Evolutionary conservation across 2,329 filamentous ascomycete genomes (phyloP).

Genomic region (Dactylellina sp.): DNA sequence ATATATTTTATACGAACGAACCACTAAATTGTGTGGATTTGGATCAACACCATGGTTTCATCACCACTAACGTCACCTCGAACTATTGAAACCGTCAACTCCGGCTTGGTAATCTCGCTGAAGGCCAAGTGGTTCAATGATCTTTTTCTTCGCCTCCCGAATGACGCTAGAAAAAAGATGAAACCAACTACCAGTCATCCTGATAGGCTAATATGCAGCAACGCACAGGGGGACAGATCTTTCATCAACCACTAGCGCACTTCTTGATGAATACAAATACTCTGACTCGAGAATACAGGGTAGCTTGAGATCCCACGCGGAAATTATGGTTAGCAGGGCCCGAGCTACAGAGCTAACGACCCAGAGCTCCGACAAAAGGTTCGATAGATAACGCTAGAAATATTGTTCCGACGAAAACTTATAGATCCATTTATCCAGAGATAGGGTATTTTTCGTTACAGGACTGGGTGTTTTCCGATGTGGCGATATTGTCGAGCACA

Average conservation of each 20-base stretch:
- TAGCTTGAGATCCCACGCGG: slow-evolving; percentile 34
- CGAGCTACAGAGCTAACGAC: slow-evolving; percentile 14
- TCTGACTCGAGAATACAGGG: slow-evolving; percentile 16
- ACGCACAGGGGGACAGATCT: slow-evolving; percentile 16
- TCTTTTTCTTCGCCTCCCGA: background rate
- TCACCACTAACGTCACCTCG: no score
- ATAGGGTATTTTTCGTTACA: slow-evolving; percentile 38
- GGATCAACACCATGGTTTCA: no score
- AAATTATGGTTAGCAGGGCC: slow-evolving; percentile 30
- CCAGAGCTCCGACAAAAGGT: slow-evolving; percentile 45
- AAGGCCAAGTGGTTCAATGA: background rate
- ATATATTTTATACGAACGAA: no score
- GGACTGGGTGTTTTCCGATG: background rate
- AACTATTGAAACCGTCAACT: no score
- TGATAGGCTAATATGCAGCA: slow-evolving; percentile 17
- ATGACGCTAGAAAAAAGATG: slow-evolving; percentile 34
- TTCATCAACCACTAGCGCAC: slow-evolving; percentile 10
- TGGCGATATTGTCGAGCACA: slow-evolving; percentile 11
- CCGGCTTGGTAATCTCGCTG: no score
- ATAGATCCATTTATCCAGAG: slow-evolving; percentile 42
- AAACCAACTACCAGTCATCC: slow-evolving; percentile 32
- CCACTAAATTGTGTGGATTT: no score
- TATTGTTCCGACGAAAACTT: slow-evolving; percentile 26
- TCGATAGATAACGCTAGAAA: slow-evolving; percentile 42
- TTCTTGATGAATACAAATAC: background rate